A percentile compares a stretch with the other conserved stretches of the same genome.
phyloP scores from a whole-genome alignment of 768 basidiomycete genomes.

The Hygrocybe punicea region DNA sequence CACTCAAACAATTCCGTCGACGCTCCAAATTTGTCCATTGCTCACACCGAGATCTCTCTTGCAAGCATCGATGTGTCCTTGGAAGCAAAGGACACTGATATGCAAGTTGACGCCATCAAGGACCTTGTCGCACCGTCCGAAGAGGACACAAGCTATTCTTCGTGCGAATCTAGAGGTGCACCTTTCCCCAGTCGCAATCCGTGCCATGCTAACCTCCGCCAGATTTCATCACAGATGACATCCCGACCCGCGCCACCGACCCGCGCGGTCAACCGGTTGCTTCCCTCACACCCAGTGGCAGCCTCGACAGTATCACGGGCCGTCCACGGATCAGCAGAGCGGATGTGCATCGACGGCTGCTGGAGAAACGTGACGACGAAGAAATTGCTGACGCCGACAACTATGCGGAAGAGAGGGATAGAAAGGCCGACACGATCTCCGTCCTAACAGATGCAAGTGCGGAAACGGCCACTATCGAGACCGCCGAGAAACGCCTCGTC shows the following conservation, averaged over 20 bases:
- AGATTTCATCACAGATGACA: constrained; percentile 1
- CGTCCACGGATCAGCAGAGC: constrained; percentile 52
- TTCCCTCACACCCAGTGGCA: not conserved
- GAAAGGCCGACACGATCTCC: constrained; percentile 33
- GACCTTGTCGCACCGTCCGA: constrained; percentile 2
- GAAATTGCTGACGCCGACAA: constrained; percentile 11
- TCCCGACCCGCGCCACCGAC: not conserved
- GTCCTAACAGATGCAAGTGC: constrained; percentile 41
- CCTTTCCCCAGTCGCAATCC: not conserved
- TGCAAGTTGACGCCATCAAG: not conserved
- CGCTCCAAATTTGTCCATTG: constrained; percentile 30
- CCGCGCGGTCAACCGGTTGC: not conserved
- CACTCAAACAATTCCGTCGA: constrained; percentile 14
- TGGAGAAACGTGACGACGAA: constrained; percentile 36
- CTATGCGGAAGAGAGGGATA: constrained; percentile 15
- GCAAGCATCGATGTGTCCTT: not conserved
- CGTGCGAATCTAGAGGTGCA: not conserved
- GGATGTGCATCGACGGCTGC: constrained; percentile 49
- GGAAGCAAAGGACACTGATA: not conserved
- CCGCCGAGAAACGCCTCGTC: constrained; percentile 42
- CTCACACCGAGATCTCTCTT: constrained; percentile 11
- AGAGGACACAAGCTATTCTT: constrained; percentile 2
- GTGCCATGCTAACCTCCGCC: not conserved
- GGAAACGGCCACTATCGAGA: constrained; percentile 50
- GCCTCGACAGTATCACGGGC: constrained; percentile 19